A percentile compares a stretch with the other conserved stretches of the same genome.
Conservation (phyloP, 2,329 filamentous ascomycete genomes). For the Fusarium nanum region DNA sequence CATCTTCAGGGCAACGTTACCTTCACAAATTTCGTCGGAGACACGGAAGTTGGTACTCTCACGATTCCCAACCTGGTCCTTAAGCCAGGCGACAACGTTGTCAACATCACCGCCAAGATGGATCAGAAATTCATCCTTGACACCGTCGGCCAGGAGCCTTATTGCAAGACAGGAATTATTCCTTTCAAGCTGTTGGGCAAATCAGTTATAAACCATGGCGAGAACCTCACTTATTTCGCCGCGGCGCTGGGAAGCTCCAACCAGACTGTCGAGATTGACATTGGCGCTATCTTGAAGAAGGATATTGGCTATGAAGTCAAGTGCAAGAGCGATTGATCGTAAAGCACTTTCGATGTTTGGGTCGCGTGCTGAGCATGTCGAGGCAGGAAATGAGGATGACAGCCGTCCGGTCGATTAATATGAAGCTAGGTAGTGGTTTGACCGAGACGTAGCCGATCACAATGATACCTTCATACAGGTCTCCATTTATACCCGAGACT, state of each 20-base stretch:
- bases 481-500: conserved; percentile 24
- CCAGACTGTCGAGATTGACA: conserved; percentile 64
- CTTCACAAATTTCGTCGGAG: conserved; percentile 68
- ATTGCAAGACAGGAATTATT: conserved; percentile 66
- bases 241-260: conserved; percentile 64
- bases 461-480: conserved; percentile 50
- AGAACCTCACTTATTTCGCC: conserved; percentile 67
- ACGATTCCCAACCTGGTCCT: conserved; percentile 70
- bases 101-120: conserved; percentile 66
- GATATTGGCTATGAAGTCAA: conserved; percentile 46
- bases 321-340: conserved; percentile 35
- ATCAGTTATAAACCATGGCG: conserved; percentile 62
- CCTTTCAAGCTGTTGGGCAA: conserved; percentile 67
- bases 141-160: conserved; percentile 54
- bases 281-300: conserved; percentile 57
- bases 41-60: conserved; percentile 63
- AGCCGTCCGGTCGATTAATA: conserved; percentile 26
- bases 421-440: conserved; percentile 23
- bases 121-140: conserved; percentile 61
- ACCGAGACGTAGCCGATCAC: conserved; percentile 43
- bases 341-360: not conserved
- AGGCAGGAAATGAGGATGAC: not conserved
- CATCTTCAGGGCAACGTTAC: conserved; percentile 67
- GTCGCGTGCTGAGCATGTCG: not conserved
- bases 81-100: conserved; percentile 67